Conservation (phyloP, 768 basidiomycete genomes). For the Collybia nuda region DNA sequence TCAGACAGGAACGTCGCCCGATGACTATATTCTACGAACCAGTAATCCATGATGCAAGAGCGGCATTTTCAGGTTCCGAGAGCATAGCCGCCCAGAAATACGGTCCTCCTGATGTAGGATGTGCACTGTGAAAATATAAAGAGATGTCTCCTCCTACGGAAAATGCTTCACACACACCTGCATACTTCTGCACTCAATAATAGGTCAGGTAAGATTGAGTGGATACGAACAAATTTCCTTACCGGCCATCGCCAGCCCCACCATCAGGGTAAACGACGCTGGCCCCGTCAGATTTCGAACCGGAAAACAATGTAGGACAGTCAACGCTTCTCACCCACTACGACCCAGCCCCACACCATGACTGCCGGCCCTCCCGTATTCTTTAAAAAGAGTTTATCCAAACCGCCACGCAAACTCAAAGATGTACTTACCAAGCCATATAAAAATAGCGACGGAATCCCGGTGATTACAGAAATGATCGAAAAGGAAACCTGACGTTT, state of each 20-base stretch:
- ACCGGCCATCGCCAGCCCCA: conserved; percentile 79
- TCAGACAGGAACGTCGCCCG: not conserved
- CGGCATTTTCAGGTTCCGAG: conserved; percentile 51
- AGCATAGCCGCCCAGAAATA: conserved; percentile 86
- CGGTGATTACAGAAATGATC: conserved; percentile 75
- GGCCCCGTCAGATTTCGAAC: not conserved
- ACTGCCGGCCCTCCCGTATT: conserved; percentile 75
- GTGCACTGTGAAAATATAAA: conserved; percentile 45
- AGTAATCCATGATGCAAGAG: conserved; percentile 73
- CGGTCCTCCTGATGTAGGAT: conserved; percentile 72
- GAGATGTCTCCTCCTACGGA: not conserved
- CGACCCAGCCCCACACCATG: conserved; percentile 76
- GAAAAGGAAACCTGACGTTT: conserved; percentile 56
- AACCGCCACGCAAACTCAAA: not conserved
- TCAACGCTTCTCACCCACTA: conserved; percentile 45
- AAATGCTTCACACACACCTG: conserved; percentile 29
- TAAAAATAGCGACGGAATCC: conserved; percentile 65
- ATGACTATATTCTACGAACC: conserved; percentile 27
- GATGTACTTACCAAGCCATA: conserved; percentile 58
- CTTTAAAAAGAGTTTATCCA: conserved; percentile 24
- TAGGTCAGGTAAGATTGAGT: not conserved
- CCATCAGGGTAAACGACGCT: conserved; percentile 70
- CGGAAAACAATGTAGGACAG: not conserved
- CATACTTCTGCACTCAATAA: conserved; percentile 37
- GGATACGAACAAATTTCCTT: not conserved